Evolutionary conservation across 768 basidiomycete genomes (phyloP), one percentile per base, ranked within the genome.

Genomic region (Lentinula lateritia): DNA sequence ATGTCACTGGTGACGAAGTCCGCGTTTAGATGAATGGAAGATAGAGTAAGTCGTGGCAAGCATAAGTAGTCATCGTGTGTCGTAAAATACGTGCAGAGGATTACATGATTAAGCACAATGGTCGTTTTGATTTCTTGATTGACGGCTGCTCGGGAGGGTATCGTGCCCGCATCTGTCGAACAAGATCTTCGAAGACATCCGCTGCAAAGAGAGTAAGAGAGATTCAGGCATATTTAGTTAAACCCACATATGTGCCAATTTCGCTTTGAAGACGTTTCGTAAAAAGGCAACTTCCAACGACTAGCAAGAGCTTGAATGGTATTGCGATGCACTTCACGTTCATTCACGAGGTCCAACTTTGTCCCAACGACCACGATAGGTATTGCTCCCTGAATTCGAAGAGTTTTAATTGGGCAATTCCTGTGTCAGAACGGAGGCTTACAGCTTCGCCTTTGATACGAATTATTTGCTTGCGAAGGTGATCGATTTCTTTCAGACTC

Each of bases 311-410:
- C 74, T 67, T 88, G 83, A 38, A 92, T 88, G 0, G 83, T 83
- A 45, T 70, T 76, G 50, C 80, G 78, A 16, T 84, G 83, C 6
- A 95, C 89, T 69, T 93, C 90, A 36, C 93, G 83, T 71, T 95
- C 93, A 62, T 82, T 85, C 32, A 82, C 82, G 42, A 95, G 81
- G 70, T 95, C 93, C 45, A 89, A 78, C 71, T 93, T 93, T 35
- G 92, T 93, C 46, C 92, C 93, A 8, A 93, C 93, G 15, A 94
- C 82, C 10, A 93, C 89, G 64, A 95, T 90, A 8, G 93, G 93
- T 18, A 92, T 75, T 85, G 89, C 64, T 42, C 58, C 13, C 16
- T 23, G 52, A 39, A 42, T 39, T 60, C 18, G 13, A 52, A 46
- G 50, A 35, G 28, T 63, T 50, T 13, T 16, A 34, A 15, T 8